Conservation (phyloP, 192 early-diverging fungal genomes). For the Helicostylum pulchrum region DNA sequence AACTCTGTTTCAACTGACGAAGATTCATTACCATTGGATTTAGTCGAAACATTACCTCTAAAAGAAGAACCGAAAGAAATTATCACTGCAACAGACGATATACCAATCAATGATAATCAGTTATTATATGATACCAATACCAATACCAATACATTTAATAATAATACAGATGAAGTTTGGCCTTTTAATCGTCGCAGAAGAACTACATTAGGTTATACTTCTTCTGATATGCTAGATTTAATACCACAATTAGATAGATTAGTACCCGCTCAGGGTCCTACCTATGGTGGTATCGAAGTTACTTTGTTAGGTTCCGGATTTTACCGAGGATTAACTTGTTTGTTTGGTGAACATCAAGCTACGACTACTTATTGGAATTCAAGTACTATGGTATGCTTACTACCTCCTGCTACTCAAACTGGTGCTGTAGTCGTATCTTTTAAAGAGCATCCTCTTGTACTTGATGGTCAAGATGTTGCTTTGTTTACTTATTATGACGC, state of each 20-base stretch:
- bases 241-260: conserved; percentile 59
- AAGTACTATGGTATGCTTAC: conserved; percentile 75
- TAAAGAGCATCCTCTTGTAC: conserved; percentile 46
- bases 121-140: neutral
- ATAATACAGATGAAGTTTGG: conserved; percentile 15
- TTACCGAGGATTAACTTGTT: conserved; percentile 59
- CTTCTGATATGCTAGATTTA: conserved; percentile 10
- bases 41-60: no score
- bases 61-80: no score
- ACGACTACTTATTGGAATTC: conserved; percentile 76
- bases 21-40: neutral
- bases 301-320: conserved; percentile 83
- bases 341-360: conserved; percentile 78
- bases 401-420: conserved; percentile 72
- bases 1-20: conserved; percentile 25
- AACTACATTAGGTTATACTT: conserved; percentile 21
- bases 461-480: conserved; percentile 40
- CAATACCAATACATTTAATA: neutral
- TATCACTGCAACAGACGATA: no score
- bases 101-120: no score
- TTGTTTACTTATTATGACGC: conserved; percentile 51
- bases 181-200: conserved; percentile 38
- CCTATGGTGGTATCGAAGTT: conserved; percentile 81
- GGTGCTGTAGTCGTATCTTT: conserved; percentile 70
- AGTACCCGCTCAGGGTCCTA: conserved; percentile 81